Evolutionary conservation across 345 rosid genomes (phyloP).

Genomic region (Arabidopsis suecica): DNA sequence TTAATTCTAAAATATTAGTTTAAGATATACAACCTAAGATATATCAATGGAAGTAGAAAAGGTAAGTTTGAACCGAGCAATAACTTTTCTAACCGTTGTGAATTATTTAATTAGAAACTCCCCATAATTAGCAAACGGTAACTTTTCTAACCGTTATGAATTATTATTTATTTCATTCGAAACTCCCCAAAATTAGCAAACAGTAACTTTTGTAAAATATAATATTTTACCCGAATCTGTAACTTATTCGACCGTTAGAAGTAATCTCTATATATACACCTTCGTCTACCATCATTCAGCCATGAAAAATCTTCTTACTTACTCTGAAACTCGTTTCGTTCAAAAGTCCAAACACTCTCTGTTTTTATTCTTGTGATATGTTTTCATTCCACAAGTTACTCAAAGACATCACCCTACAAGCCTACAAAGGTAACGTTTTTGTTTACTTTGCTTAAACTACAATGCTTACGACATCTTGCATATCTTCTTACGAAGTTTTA

Average conservation of each 20-base stretch:
- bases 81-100: background rate
- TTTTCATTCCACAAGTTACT: background rate
- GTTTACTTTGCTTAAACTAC: background rate
- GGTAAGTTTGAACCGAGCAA: background rate
- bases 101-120: no score
- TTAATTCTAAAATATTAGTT: no score
- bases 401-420: background rate
- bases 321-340: background rate
- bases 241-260: constrained; percentile 7
- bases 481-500: background rate
- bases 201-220: background rate
- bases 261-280: background rate
- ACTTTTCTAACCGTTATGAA: background rate
- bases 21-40: no score
- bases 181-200: no score
- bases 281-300: background rate
- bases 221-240: background rate
- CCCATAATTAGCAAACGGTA: background rate
- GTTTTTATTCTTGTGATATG: background rate
- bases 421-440: background rate
- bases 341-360: background rate
- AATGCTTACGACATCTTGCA: background rate
- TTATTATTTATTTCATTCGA: no score
- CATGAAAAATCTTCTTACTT: background rate
- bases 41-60: background rate